Evolutionary conservation across 345 rosid genomes (phyloP).

Genomic region (Corchorus olitorius): DNA sequence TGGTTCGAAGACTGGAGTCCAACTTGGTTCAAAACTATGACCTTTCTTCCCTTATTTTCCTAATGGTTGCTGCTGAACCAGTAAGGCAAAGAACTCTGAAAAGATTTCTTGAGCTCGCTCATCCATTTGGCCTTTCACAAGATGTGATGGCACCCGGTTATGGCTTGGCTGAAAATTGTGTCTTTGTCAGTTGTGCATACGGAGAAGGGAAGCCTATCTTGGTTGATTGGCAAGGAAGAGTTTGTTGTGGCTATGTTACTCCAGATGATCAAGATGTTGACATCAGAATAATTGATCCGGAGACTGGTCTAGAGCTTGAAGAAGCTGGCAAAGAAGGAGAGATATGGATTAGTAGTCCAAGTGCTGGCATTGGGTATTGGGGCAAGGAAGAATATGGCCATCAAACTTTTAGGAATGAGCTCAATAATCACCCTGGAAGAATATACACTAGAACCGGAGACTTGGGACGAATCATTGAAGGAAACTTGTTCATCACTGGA

Average conservation of each 20-base stretch:
- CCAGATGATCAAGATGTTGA: constrained; percentile 47
- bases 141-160: constrained; percentile 79
- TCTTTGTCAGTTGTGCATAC: constrained; percentile 68
- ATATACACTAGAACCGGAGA: constrained; percentile 63
- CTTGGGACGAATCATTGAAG: constrained; percentile 60
- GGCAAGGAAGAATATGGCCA: constrained; percentile 57
- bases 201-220: constrained; percentile 59
- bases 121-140: constrained; percentile 57
- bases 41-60: constrained; percentile 68
- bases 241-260: constrained; percentile 61
- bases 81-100: constrained; percentile 58
- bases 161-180: constrained; percentile 77
- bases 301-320: constrained; percentile 40
- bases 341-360: constrained; percentile 71
- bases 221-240: constrained; percentile 69
- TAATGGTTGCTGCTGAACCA: constrained; percentile 78
- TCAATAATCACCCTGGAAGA: constrained; percentile 40
- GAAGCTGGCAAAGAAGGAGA: constrained; percentile 65
- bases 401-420: constrained; percentile 52
- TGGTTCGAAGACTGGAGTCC: constrained; percentile 58
- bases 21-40: constrained; percentile 40
- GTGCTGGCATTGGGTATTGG: constrained; percentile 73
- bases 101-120: constrained; percentile 57
- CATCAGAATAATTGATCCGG: constrained; percentile 54
- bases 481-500: constrained; percentile 64